phyloP scores from a whole-genome alignment of 768 basidiomycete species.

The Glaciozyma antarctica region DNA sequence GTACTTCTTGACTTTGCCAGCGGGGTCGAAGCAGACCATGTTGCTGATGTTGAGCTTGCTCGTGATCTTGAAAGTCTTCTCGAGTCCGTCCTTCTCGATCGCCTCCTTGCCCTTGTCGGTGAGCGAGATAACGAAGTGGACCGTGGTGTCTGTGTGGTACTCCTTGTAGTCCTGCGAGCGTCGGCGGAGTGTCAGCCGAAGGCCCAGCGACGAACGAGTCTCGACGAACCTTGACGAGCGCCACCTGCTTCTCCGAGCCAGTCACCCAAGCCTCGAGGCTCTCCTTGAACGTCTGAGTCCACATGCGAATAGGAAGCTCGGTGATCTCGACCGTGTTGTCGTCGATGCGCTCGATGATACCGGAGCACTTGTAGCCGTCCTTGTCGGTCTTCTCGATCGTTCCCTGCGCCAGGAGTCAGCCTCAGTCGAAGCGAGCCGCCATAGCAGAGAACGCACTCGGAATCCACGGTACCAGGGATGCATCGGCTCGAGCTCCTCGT shows the following conservation, averaged over 20 bases:
- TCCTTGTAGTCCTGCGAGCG: slow-evolving; percentile 81
- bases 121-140: slow-evolving; percentile 82
- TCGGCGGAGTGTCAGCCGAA: not conserved
- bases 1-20: slow-evolving; percentile 93
- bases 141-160: slow-evolving; percentile 81
- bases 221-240: not conserved
- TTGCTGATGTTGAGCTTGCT: slow-evolving; percentile 72
- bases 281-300: slow-evolving; percentile 89
- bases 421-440: not conserved
- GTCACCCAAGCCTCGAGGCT: slow-evolving; percentile 75
- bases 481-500: slow-evolving; percentile 75
- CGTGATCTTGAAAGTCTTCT: slow-evolving; percentile 84
- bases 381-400: slow-evolving; percentile 61
- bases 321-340: slow-evolving; percentile 89
- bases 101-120: slow-evolving; percentile 67
- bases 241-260: slow-evolving; percentile 59
- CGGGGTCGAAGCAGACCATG: slow-evolving; percentile 98
- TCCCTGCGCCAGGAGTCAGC: slow-evolving; percentile 47
- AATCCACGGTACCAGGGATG: slow-evolving; percentile 97
- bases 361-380: slow-evolving; percentile 69
- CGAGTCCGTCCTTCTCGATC: slow-evolving; percentile 77
- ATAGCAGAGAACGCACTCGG: slow-evolving; percentile 37
- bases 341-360: slow-evolving; percentile 63
- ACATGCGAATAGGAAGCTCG: slow-evolving; percentile 86
- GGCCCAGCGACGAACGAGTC: not conserved